Base-by-base conservation (phyloP, 805 yeast genomes). In the Zygosaccharomyces pseudorouxii region DNA sequence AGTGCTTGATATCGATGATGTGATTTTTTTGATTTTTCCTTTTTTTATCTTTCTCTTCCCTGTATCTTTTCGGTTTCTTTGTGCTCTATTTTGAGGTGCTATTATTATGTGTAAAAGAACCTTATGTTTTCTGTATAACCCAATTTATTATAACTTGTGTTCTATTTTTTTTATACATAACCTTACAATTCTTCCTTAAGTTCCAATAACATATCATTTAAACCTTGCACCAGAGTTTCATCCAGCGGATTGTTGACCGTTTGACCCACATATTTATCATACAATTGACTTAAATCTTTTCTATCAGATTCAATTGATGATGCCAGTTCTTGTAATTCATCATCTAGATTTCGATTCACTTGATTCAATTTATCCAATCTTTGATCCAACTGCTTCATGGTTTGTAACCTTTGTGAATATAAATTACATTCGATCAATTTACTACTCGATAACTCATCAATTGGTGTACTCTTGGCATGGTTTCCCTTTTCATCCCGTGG, bases 1-100 rank as follows among this genome's bases (percentile, higher is more conserved):
- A 74, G 80, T 51, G 86, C 88, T 45, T 82, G 52, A 63, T 19
- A 36, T 11, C 35, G 16, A 25, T 31, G 33, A 23, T 27, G 46
- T 33, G 16, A 33, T 33, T 33, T 33, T 33, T 41, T 11, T 41
- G 12, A n/a, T 18, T 29, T 29, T 28, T 29, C 29, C 10, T 28
- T 16, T 41, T 41, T 29, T 25, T 41, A 16, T 11, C 25, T 27
- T 23, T 41, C 25, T 29, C n/a, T 25, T 28, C 29, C 16, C 37
- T 8, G 29, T 19, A 19, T 29, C 37, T 14, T 30, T 30, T 30
- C 16, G 12, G 33, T 30, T n/a, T n/a, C 8, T 30, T 30, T 33
- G 22, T 25, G 14, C 20, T 14, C 20, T 18, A 10, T 19, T 33
- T 33, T 33, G 19, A 16, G 11, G 16, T 33, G 37, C 20, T 16